Conservation (phyloP, 768 basidiomycete species). For the Suillus placidus region DNA sequence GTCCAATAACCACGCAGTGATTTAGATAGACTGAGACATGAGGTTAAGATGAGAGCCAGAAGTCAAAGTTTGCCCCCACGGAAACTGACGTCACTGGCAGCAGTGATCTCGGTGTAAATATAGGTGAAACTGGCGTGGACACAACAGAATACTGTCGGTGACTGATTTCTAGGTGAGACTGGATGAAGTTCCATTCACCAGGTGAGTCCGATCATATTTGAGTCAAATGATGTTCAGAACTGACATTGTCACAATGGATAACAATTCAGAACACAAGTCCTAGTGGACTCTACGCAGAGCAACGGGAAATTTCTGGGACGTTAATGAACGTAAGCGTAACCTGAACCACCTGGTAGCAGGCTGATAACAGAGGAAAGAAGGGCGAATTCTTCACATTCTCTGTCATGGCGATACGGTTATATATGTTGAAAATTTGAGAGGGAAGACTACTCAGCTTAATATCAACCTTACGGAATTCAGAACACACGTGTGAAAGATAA, state of each 20-base stretch:
- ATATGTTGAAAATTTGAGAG: slow-evolving; percentile 7
- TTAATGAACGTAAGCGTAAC: background rate
- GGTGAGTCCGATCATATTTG: background rate
- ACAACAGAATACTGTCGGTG: background rate
- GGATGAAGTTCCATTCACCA: background rate
- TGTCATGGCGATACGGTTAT: background rate
- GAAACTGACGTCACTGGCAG: slow-evolving; percentile 6
- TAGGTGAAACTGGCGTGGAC: background rate
- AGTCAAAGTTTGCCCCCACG: slow-evolving; percentile 1
- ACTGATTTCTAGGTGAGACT: background rate
- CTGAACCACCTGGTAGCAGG: background rate
- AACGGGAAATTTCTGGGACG: background rate
- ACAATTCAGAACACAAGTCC: background rate
- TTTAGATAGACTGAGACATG: slow-evolving; percentile 6
- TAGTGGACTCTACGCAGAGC: background rate
- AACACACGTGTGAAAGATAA: slow-evolving; percentile 9
- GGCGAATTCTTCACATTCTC: background rate
- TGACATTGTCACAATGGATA: background rate
- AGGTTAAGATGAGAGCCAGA: background rate
- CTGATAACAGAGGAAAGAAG: background rate
- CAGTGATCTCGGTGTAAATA: background rate
- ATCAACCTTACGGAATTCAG: background rate
- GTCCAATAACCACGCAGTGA: background rate
- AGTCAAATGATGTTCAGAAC: background rate
- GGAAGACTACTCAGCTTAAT: background rate